Conservation (phyloP, 2,329 filamentous ascomycete genomes). For the Fusarium sp. region DNA sequence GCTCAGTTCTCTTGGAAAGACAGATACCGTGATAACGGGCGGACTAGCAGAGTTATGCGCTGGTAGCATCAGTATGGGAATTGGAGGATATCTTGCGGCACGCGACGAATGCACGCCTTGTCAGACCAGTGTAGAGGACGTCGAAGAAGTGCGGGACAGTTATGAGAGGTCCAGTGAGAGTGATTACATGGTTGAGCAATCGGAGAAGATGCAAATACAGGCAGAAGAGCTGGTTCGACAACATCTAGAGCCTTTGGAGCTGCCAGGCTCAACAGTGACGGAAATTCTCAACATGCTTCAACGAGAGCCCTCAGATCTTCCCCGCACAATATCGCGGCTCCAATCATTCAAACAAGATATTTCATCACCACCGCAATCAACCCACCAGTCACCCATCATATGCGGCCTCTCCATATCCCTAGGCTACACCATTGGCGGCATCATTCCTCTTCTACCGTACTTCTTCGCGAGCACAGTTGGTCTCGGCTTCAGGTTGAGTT, state of each 20-base stretch:
- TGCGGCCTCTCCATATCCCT: constrained; percentile 71
- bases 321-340: constrained; percentile 41
- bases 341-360: constrained; percentile 25
- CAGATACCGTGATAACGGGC: constrained; percentile 74
- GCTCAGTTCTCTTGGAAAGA: constrained; percentile 70
- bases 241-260: constrained; percentile 52
- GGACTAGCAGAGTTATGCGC: constrained; percentile 79
- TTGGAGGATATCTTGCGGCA: constrained; percentile 77
- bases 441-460: constrained; percentile 73
- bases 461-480: constrained; percentile 62
- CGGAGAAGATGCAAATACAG: constrained; percentile 18
- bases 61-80: constrained; percentile 79
- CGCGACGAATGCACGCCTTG: constrained; percentile 50
- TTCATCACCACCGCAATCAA: not conserved
- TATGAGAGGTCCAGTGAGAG: constrained; percentile 35
- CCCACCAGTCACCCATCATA: constrained; percentile 54
- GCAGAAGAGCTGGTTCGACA: constrained; percentile 48
- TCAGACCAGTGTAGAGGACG: constrained; percentile 3
- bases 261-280: constrained; percentile 41
- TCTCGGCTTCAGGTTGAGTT: constrained; percentile 65
- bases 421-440: constrained; percentile 73
- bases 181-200: not conserved
- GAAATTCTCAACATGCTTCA: constrained; percentile 47
- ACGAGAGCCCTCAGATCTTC: constrained; percentile 50
- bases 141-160: constrained; percentile 43